These are phyloP conservation scores for Pleurotus tuber-regium DNA, from an alignment of 768 basidiomycete genomes.

Conservation along the genomic window DNA sequence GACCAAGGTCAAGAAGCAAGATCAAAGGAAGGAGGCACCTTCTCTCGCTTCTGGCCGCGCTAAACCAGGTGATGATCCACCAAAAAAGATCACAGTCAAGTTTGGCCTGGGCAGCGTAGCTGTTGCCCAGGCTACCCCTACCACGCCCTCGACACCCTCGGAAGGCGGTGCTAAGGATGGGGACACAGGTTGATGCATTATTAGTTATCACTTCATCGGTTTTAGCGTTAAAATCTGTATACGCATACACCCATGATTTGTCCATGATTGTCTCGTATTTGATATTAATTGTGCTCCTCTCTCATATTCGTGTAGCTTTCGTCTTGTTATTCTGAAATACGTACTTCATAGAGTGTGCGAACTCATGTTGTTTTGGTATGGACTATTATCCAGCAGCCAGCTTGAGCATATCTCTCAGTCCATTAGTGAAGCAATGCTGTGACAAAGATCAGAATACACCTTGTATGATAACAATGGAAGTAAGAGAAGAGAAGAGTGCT, in stretches of 20 bases:
- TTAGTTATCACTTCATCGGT: constrained; percentile 12
- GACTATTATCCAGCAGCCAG: too few relatives aligned
- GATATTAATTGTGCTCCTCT: constrained; percentile 1
- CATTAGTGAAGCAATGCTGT: too few relatives aligned
- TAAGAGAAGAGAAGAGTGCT: too few relatives aligned
- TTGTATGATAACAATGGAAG: too few relatives aligned
- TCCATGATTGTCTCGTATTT: background rate
- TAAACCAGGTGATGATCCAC: constrained; percentile 52
- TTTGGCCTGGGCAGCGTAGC: constrained; percentile 48
- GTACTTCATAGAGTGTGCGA: constrained; percentile 7
- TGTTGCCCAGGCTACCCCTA: constrained; percentile 7
- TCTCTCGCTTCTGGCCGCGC: constrained; percentile 27
- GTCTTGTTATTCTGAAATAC: constrained; percentile 6
- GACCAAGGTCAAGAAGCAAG: constrained; percentile 56
- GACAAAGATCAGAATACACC: too few relatives aligned
- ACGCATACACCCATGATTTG: background rate
- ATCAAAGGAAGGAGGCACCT: constrained; percentile 38
- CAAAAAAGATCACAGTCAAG: constrained; percentile 76
- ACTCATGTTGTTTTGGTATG: constrained; percentile 7
- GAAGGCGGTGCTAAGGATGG: constrained; percentile 69
- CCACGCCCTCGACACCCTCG: constrained; percentile 45
- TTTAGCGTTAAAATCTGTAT: constrained; percentile 4
- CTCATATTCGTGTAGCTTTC: constrained; percentile 4
- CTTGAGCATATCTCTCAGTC: too few relatives aligned
- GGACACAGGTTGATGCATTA: constrained; percentile 57